Conservation (phyloP, 495 filamentous ascomycete species). For the Sabuloglossum arenarium region DNA sequence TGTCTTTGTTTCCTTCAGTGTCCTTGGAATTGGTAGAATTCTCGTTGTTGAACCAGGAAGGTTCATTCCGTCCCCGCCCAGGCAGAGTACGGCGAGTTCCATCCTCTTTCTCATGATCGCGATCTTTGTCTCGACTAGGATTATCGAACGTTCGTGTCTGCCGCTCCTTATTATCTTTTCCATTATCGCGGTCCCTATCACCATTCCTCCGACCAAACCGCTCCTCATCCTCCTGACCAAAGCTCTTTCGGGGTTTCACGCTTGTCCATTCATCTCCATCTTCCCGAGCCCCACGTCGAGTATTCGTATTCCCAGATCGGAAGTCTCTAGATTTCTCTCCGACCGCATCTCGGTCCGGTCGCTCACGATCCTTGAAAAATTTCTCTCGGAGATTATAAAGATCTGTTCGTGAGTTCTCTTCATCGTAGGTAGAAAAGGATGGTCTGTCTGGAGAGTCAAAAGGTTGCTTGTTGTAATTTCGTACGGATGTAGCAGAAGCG, state of each 20-base stretch:
- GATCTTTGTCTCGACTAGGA: slow-evolving; percentile 24
- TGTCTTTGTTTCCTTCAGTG: slow-evolving; percentile 7
- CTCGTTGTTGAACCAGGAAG: slow-evolving; percentile 6
- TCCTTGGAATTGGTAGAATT: slow-evolving; percentile 12
- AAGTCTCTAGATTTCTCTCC: slow-evolving; percentile 17
- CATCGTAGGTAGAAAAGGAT: slow-evolving; percentile 16
- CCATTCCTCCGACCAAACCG: slow-evolving; percentile 32
- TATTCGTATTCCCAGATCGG: slow-evolving; percentile 19
- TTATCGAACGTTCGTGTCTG: slow-evolving; percentile 13
- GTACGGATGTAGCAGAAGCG: slow-evolving; percentile 48
- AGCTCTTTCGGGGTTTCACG: slow-evolving; percentile 29
- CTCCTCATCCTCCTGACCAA: slow-evolving; percentile 33
- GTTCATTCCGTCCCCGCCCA: slow-evolving; percentile 28
- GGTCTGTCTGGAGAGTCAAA: slow-evolving; percentile 3
- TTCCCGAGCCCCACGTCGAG: slow-evolving; percentile 24
- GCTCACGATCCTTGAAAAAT: slow-evolving; percentile 27
- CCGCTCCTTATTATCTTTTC: slow-evolving; percentile 27
- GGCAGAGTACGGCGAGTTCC: slow-evolving; percentile 1
- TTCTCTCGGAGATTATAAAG: slow-evolving; percentile 40
- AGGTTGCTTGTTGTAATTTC: slow-evolving; percentile 27
- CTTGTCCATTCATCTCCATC: slow-evolving; percentile 39
- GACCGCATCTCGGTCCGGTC: slow-evolving; percentile 20
- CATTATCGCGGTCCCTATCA: slow-evolving; percentile 37
- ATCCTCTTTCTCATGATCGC: slow-evolving; percentile 14
- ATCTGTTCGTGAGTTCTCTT: slow-evolving; percentile 23